These are phyloP conservation scores for Gonapodya sp. DNA, from an alignment of 192 early-diverging fungal species.

Conservation along the genomic window DNA sequence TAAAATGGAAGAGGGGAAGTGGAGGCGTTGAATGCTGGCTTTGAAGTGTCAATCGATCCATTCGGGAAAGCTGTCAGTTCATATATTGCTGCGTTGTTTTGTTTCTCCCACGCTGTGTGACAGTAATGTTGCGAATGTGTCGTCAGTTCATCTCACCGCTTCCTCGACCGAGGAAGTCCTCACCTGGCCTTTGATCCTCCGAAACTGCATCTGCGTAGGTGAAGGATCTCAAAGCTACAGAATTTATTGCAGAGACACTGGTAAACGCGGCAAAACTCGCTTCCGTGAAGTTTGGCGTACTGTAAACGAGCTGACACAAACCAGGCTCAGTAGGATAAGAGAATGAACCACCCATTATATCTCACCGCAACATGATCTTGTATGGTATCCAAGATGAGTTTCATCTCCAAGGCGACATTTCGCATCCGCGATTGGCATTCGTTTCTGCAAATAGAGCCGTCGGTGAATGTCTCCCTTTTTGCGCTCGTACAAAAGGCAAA, in stretches of 20 bases:
- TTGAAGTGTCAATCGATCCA: not conserved
- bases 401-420: not conserved
- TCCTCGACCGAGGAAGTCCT: too few species aligned
- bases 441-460: not conserved
- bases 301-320: not conserved
- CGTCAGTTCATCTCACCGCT: too few species aligned
- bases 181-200: not conserved
- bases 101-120: not conserved
- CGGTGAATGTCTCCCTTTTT: not conserved
- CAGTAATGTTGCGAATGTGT: not conserved
- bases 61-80: not conserved
- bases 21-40: not conserved
- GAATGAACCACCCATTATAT: too few species aligned
- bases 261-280: not conserved
- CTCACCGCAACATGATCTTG: not conserved
- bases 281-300: not conserved
- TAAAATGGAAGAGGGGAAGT: not conserved
- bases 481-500: not conserved
- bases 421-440: slow-evolving; percentile 1
- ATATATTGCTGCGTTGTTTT: not conserved
- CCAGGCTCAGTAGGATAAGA: too few species aligned
- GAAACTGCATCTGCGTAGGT: not conserved
- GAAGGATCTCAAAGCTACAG: not conserved
- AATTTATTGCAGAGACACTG: not conserved
- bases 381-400: not conserved